Evolutionary conservation across 768 basidiomycete genomes (phyloP).

Genomic region (Vararia minispora): DNA sequence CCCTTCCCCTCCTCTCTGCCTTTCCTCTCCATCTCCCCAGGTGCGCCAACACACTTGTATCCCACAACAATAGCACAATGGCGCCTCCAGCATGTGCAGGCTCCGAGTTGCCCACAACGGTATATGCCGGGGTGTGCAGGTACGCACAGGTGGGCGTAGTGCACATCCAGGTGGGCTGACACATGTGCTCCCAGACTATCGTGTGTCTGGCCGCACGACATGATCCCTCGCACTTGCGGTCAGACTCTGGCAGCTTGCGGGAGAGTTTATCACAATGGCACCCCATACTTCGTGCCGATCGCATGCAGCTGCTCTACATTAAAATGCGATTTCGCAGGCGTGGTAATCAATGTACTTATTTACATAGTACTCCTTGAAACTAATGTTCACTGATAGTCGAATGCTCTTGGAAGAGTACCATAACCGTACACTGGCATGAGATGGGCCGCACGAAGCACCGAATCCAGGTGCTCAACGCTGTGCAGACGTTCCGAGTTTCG

Average conservation of each 20-base stretch:
- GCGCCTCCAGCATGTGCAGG: conserved; percentile 46
- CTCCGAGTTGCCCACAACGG: no score
- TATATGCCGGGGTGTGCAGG: no score
- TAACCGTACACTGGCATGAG: not conserved
- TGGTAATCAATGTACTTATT: conserved; percentile 4
- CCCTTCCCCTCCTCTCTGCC: conserved; percentile 26
- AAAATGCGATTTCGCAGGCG: conserved; percentile 29
- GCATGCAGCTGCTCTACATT: no score
- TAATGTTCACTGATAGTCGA: not conserved
- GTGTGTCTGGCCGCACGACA: no score
- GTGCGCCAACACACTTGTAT: conserved; percentile 40
- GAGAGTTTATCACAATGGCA: conserved; percentile 40
- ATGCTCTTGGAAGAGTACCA: not conserved
- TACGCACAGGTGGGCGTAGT: no score
- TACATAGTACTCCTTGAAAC: conserved; percentile 2
- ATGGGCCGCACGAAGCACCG: conserved; percentile 3
- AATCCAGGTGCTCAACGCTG: not conserved
- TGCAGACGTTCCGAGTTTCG: no score
- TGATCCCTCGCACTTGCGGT: no score
- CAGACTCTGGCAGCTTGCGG: no score
- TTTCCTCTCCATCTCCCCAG: conserved; percentile 39
- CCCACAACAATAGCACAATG: conserved; percentile 52
- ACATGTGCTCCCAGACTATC: no score
- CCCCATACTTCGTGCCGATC: conserved; percentile 45
- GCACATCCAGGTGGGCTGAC: no score